phyloP scores from a whole-genome alignment of 2,329 filamentous ascomycete genomes.

The Fusarium sp. region DNA sequence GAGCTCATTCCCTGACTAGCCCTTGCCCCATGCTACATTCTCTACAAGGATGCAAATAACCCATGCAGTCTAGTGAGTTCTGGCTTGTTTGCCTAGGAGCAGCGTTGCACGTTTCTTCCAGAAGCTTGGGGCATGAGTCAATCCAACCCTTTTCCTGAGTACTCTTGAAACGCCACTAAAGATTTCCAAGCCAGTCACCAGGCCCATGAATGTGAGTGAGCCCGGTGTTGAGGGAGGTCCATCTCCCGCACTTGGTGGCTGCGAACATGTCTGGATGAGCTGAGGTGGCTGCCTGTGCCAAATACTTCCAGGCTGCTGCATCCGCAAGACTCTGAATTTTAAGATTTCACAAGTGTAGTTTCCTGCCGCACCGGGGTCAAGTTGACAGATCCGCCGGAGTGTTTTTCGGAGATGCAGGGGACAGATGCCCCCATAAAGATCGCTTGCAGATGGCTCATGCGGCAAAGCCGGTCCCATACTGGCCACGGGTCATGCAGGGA shows the following conservation, averaged over 20 bases:
- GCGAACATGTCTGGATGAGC: not conserved
- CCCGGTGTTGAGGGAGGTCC: not conserved
- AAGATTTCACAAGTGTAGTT: not conserved
- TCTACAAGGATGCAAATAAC: not conserved
- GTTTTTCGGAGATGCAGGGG: not conserved
- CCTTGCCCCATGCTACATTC: not conserved
- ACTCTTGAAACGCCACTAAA: not conserved
- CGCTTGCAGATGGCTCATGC: not conserved
- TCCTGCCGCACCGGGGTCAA: not conserved
- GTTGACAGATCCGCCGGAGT: not conserved
- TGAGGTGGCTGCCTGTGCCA: not conserved
- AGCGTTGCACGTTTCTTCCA: not conserved
- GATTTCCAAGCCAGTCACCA: not conserved
- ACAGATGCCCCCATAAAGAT: not conserved
- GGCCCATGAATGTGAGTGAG: not conserved
- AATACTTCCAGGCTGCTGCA: not conserved
- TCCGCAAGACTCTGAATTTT: not conserved
- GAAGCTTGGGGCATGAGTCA: not conserved
- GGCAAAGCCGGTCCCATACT: not conserved
- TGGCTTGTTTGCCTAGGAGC: not conserved
- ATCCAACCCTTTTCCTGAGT: not conserved
- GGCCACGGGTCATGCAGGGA: not conserved
- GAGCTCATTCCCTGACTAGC: not conserved
- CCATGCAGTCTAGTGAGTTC: not conserved
- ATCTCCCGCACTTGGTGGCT: not conserved